Percentiles rank a stretch among this genome's conserved stretches.
Conservation (phyloP, 176 grass and related monocot species). For the Ananas comosus region DNA sequence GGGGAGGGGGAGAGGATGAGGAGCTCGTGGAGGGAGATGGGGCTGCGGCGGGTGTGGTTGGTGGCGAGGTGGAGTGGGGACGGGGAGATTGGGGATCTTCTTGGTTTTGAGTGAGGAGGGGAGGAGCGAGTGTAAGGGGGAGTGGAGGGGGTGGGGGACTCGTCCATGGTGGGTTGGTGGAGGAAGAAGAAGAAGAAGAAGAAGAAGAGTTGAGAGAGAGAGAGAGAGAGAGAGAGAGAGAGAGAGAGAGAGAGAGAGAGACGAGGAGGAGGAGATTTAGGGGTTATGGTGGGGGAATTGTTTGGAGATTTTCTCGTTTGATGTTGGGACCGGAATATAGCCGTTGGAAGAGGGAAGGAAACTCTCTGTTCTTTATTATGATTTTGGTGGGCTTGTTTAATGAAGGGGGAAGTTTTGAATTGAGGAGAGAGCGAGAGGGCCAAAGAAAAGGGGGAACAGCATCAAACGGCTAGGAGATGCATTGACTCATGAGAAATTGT, state of each 20-base stretch:
- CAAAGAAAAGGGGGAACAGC: too few species aligned
- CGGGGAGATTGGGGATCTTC: conserved; percentile 16
- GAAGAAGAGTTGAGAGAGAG: background rate
- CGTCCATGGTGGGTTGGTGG: background rate
- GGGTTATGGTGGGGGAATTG: background rate
- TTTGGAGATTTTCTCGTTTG: background rate
- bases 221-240: background rate
- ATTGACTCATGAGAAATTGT: too few species aligned
- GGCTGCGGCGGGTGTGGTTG: background rate
- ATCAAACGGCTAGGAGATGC: too few species aligned
- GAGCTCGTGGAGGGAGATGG: conserved; percentile 52
- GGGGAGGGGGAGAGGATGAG: conserved; percentile 52
- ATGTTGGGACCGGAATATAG: background rate
- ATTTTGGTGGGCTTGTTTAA: background rate
- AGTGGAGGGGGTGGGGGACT: background rate
- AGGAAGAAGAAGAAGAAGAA: background rate
- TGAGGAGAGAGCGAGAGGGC: background rate
- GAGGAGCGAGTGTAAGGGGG: background rate
- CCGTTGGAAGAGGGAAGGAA: background rate
- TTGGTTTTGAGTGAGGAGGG: background rate
- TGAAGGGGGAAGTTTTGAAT: background rate
- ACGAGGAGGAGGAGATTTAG: background rate
- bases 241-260: background rate
- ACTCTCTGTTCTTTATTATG: background rate
- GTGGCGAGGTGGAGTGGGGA: conserved; percentile 39